Evolutionary conservation across 495 filamentous ascomycete genomes (phyloP).

Genomic region (Talaromyces stipitatus): DNA sequence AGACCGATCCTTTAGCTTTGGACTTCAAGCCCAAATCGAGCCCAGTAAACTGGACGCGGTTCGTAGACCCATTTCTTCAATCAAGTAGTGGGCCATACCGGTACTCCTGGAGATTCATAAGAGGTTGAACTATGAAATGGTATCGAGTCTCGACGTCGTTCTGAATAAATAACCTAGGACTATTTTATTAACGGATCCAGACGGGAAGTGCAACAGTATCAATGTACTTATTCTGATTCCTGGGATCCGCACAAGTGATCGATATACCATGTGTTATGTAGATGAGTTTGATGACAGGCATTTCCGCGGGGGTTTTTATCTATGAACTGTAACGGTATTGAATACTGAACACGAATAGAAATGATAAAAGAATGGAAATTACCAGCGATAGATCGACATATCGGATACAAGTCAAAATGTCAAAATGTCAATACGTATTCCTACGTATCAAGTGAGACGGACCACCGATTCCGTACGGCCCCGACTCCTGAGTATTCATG

Average conservation of each 20-base stretch:
- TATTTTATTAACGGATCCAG: background rate
- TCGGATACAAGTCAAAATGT: background rate
- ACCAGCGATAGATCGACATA: background rate
- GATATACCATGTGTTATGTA: too few relatives aligned
- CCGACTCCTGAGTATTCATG: too few relatives aligned
- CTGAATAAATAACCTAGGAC: too few relatives aligned
- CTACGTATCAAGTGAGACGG: background rate
- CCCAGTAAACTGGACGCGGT: background rate
- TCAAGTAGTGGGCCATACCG: background rate
- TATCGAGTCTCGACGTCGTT: too few relatives aligned
- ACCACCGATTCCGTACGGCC: background rate
- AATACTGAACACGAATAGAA: too few relatives aligned
- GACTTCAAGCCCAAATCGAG: background rate
- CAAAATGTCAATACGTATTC: background rate
- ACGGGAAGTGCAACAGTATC: background rate
- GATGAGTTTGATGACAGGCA: background rate
- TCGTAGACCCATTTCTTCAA: background rate
- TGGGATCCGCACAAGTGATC: background rate
- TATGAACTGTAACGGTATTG: too few relatives aligned
- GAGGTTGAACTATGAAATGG: too few relatives aligned
- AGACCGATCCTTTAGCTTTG: too few relatives aligned
- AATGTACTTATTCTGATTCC: background rate
- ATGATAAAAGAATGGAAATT: background rate
- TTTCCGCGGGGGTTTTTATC: background rate
- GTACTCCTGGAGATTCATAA: too few relatives aligned